Base-by-base conservation (phyloP, 495 filamentous ascomycete genomes). In the Aspergillus steynii region DNA sequence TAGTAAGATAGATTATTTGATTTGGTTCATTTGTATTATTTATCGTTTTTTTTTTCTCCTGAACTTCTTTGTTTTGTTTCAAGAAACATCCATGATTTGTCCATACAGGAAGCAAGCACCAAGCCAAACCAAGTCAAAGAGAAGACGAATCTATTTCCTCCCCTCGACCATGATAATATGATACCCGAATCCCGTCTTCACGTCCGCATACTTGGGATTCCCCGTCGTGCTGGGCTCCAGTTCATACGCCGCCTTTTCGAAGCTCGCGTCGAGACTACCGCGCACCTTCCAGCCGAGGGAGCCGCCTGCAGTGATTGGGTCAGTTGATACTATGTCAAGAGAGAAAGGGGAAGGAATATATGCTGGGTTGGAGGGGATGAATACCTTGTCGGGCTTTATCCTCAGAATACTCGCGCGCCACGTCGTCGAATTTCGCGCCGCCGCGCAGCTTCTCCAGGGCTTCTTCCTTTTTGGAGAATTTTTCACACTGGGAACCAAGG, bases 81-180 rank as follows among this genome's bases (percentile, higher is more conserved):
- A 27, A 20, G 7, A 53, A 53, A 34, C 28, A n/a, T n/a, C 51
- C 15, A 28, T 34, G 27, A n/a, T 53, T 6, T 14, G 28, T 29
- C n/a, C 9, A 31, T 26, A 56, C 20, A 55, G 3, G 26, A 4
- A 28, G 4, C n/a, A 52, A 28, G 50, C 8, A 55, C 20, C 10
- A 42, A 42, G 15, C 14, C 15, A 15, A 20, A 50, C 15, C 12
- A 28, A 34, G 15, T 31, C 29, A 20, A 47, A 31, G 5, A 29
- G 34, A 49, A 58, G 27, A 47, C 26, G 27, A 29, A 15, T 28
- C 42, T 29, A 32, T 68, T 88, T 88, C 68, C 88, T 74, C 29
- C 86, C 89, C 65, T 88, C 89, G 4, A 96, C 91, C 88, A 96
- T 95, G 59, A 97, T 88, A 56, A 96, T 87, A 75, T 97, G 93